A percentile compares a stretch with the other conserved stretches of the same genome.
phyloP scores from a whole-genome alignment of 169 alveolate genomes.

The Cryptosporidium tyzzeri region DNA sequence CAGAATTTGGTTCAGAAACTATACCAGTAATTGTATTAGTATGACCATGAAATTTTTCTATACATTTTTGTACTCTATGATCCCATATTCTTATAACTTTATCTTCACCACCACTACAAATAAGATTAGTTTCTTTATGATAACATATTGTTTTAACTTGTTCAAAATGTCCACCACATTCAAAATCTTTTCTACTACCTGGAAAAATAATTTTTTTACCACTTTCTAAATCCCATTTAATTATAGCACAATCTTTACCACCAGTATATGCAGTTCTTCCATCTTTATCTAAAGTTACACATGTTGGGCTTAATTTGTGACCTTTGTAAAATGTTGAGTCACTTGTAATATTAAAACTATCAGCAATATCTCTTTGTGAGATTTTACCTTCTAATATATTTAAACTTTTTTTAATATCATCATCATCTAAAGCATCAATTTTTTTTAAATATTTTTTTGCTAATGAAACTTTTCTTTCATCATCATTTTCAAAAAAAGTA shows the following conservation, averaged over 20 bases:
- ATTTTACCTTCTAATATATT: conserved; percentile 16
- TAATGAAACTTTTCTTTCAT: conserved; percentile 40
- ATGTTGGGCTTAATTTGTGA: conserved; percentile 80
- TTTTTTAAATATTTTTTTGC: conserved; percentile 48
- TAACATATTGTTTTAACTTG: conserved; percentile 74
- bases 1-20: conserved; percentile 74
- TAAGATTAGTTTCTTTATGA: conserved; percentile 61
- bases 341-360: conserved; percentile 9
- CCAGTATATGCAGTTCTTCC: conserved; percentile 78
- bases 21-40: conserved; percentile 77
- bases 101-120: conserved; percentile 81
- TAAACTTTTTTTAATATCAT: background rate
- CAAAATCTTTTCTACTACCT: conserved; percentile 59
- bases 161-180: conserved; percentile 75
- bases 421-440: conserved; percentile 29
- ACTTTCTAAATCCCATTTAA: conserved; percentile 79
- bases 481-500: conserved; percentile 44
- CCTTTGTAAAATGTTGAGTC: conserved; percentile 74
- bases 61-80: conserved; percentile 68
- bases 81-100: conserved; percentile 80
- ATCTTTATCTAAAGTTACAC: conserved; percentile 75
- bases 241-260: conserved; percentile 81
- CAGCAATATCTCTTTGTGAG: conserved; percentile 31
- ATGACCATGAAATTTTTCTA: conserved; percentile 78
- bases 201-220: conserved; percentile 69